Base-by-base conservation (phyloP, 305 asterid species). In the Fraxinus angustifolia region DNA sequence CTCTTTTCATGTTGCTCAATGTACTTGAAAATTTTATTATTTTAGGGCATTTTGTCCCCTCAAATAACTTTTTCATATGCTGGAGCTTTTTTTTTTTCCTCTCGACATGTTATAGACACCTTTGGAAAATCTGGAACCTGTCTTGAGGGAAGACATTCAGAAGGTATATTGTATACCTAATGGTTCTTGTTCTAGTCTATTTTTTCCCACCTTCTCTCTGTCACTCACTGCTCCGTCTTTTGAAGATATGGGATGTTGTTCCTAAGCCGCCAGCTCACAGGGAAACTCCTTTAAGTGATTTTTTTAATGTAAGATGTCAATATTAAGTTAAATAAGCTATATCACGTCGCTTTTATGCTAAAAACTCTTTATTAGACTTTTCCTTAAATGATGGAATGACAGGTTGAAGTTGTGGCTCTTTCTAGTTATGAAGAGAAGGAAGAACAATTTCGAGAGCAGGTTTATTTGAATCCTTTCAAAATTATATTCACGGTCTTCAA, bases 91-190 rank as follows among this genome's bases (percentile, higher is more conserved):
- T 35, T 35, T 56, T 56, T 79, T 70, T 23, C 23, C 23, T 82
- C 73, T 80, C 75, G 40, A 50, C 21, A 77, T 75, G 74, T 62
- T 73, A 78, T 83, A 94, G 98, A 96, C 99, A 30, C 99, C 99
- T 87, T 87, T 96, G 88, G 99, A 96, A 85, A 94, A 91, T 86
- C 88, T 96, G 92, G 99, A 96, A 87, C 98, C 99, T 71, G 92
- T 94, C 83, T 85, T 96, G 75, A 92, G 98, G 87, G 99, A 94
- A 88, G 99, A 96, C 85, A 90, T 96, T 88, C 98, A 96, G 84
- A 96, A 94, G 98, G 98, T 93, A 87, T 74, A 75, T 67, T 31
- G 67, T 56, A 68, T 42, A 1, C 58, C 67, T 79, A 48, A 48
- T 79, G 65, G 62, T 26, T 81, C 79, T 26, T 50, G 21, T 50